Conservation (phyloP, 2,329 filamentous ascomycete species). For the Hypocrella siamensis region DNA sequence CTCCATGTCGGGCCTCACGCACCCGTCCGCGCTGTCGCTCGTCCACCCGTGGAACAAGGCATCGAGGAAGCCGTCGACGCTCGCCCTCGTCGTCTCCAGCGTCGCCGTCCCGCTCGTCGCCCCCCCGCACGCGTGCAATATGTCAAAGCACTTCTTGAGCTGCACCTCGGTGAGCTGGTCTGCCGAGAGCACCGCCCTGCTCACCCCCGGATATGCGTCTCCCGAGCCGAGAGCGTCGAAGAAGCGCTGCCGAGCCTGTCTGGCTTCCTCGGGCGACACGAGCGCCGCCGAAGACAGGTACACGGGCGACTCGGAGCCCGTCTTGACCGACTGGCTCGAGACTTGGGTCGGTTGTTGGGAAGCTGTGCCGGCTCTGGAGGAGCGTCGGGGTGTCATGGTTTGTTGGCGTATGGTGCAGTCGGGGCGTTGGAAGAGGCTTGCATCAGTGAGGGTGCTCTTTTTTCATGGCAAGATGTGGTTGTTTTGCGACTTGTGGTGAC, state of each 20-base stretch:
- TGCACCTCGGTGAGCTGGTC: slow-evolving; percentile 13
- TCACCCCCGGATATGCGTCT: slow-evolving; percentile 5
- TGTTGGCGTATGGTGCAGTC: too few relatives aligned
- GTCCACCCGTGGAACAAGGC: slow-evolving; percentile 15
- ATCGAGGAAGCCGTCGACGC: slow-evolving; percentile 15
- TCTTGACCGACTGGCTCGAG: not conserved
- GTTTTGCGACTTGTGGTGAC: too few relatives aligned
- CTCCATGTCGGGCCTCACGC: slow-evolving; percentile 12
- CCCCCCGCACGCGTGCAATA: slow-evolving; percentile 14
- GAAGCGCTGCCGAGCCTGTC: slow-evolving; percentile 5
- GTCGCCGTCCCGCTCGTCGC: slow-evolving; percentile 11
- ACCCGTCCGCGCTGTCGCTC: slow-evolving; percentile 3
- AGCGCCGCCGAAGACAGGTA: slow-evolving; percentile 4
- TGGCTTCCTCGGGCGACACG: slow-evolving; percentile 1
- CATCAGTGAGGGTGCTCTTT: too few relatives aligned
- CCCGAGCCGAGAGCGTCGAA: slow-evolving; percentile 11
- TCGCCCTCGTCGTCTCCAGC: slow-evolving; percentile 10
- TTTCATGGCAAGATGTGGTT: too few relatives aligned
- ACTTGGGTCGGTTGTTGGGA: too few relatives aligned
- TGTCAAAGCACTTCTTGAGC: slow-evolving; percentile 15
- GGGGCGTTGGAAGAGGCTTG: too few relatives aligned
- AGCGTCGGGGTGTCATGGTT: too few relatives aligned
- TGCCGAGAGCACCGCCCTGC: slow-evolving; percentile 8
- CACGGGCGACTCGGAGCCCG: slow-evolving; percentile 6
- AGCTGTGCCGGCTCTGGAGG: too few relatives aligned